These are phyloP conservation scores for Auricularia cornea DNA, from an alignment of 768 basidiomycete genomes.

Conservation along the genomic window DNA sequence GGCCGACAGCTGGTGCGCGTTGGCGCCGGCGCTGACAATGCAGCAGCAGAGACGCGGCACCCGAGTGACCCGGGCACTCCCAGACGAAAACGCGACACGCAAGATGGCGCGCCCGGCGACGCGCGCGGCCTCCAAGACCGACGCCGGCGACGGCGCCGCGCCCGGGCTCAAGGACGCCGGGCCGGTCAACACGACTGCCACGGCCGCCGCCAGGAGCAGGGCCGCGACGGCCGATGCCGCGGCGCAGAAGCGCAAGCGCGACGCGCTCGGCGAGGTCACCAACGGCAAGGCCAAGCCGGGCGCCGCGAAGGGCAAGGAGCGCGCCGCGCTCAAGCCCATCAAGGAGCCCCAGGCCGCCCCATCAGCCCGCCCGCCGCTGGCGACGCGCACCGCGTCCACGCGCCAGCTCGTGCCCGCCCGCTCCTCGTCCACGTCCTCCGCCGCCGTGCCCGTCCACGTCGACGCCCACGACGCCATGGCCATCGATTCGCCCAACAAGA, in stretches of 20 bases:
- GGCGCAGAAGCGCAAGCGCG: constrained; percentile 63
- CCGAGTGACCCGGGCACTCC: background rate
- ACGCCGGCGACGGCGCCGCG: background rate
- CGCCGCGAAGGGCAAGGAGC: constrained; percentile 46
- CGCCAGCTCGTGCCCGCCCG: constrained; percentile 13
- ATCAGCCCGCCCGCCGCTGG: constrained; percentile 21
- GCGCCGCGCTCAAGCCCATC: constrained; percentile 6
- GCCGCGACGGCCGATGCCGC: constrained; percentile 36
- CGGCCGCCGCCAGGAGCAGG: constrained; percentile 33
- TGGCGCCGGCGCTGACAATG: background rate
- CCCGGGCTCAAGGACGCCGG: constrained; percentile 29
- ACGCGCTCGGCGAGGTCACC: constrained; percentile 65
- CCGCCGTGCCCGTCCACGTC: background rate
- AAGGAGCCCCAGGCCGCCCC: constrained; percentile 13
- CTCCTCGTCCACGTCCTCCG: background rate
- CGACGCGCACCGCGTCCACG: constrained; percentile 15
- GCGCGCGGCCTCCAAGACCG: background rate
- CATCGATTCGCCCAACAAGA: constrained; percentile 20
- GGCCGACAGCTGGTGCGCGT: background rate
- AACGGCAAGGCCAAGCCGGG: constrained; percentile 19
- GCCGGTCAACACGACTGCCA: constrained; percentile 38
- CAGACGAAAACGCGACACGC: background rate
- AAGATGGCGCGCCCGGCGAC: background rate
- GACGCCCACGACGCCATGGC: constrained; percentile 36
- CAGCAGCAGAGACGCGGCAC: background rate